Evolutionary conservation across 73 alveolate species (phyloP).

Genomic region (Durusdinium trenchii): DNA sequence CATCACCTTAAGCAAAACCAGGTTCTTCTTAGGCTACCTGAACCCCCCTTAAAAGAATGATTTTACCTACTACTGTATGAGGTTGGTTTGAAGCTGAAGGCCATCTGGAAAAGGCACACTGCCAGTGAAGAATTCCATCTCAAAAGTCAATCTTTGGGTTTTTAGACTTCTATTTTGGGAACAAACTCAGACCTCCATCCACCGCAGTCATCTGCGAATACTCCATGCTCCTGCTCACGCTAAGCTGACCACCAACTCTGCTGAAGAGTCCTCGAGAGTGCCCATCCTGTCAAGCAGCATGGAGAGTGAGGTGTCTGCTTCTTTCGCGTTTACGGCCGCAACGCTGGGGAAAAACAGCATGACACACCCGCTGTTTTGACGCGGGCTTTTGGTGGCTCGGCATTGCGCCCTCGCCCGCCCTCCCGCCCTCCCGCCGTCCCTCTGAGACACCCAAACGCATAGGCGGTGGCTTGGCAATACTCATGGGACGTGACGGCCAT

Average conservation of each 20-base stretch:
- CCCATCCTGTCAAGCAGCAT: constrained; percentile 3
- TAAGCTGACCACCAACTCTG: constrained; percentile 45
- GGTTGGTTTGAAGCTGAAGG: too few species aligned
- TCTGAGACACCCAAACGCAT: background rate
- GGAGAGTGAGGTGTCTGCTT: background rate
- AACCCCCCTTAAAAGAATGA: too few species aligned
- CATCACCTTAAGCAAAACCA: too few species aligned
- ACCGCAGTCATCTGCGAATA: too few species aligned
- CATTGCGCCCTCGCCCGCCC: background rate
- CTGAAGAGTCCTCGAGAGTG: constrained; percentile 27
- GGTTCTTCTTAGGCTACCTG: too few species aligned
- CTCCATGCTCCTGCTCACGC: too few species aligned
- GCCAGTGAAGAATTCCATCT: too few species aligned
- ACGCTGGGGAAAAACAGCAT: background rate
- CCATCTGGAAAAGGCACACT: too few species aligned
- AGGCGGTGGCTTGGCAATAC: constrained; percentile 64
- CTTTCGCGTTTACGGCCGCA: background rate
- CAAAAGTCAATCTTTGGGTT: too few species aligned
- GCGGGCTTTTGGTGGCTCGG: background rate
- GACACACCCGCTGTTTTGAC: background rate
- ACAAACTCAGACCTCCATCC: too few species aligned
- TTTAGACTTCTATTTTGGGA: too few species aligned
- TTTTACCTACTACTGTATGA: too few species aligned
- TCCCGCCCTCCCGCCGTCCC: background rate
- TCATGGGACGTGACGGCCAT: constrained; percentile 84